Percentiles rank a stretch among this genome's conserved stretches.
Evolutionary conservation across 345 rosid genomes (phyloP).

Genomic region (Hypericum androsaemum): DNA sequence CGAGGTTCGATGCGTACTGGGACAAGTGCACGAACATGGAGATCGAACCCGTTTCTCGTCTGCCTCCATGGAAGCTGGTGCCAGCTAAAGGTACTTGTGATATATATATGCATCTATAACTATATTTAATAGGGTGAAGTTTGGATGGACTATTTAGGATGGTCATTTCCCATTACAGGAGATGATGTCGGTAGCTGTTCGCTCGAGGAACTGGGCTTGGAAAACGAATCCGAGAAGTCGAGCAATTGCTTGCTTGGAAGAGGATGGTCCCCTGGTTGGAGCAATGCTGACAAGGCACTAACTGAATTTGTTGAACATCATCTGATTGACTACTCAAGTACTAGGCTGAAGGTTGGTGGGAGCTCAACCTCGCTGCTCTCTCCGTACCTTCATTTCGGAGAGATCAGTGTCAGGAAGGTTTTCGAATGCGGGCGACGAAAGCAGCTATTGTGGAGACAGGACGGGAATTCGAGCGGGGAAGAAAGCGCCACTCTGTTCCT

Average conservation of each 20-base stretch:
- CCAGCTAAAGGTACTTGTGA: conserved; percentile 44
- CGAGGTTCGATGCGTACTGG: conserved; percentile 64
- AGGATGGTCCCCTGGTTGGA: conserved; percentile 95
- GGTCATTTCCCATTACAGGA: conserved; percentile 28
- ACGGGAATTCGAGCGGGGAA: conserved; percentile 45
- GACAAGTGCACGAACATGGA: conserved; percentile 57
- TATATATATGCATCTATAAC: not conserved
- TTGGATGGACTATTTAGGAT: not conserved
- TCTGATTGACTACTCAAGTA: conserved; percentile 43
- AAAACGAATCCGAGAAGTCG: conserved; percentile 68
- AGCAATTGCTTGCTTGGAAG: conserved; percentile 80
- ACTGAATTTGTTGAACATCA: conserved; percentile 60
- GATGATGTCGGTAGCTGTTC: conserved; percentile 38
- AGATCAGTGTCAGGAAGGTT: conserved; percentile 78
- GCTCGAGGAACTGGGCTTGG: conserved; percentile 65
- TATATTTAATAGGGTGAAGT: not conserved
- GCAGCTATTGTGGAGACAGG: conserved; percentile 67
- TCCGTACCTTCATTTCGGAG: conserved; percentile 90
- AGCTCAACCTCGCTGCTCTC: conserved; percentile 70
- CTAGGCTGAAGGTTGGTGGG: conserved; percentile 48
- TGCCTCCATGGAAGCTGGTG: conserved; percentile 67
- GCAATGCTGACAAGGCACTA: conserved; percentile 63
- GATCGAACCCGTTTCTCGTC: conserved; percentile 48
- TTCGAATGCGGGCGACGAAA: conserved; percentile 59
- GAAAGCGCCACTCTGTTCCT: conserved; percentile 59